Evolutionary conservation across 805 yeast genomes (phyloP), one percentile per base, ranked within the genome.

Genomic region (Metschnikowia peoriensis): DNA sequence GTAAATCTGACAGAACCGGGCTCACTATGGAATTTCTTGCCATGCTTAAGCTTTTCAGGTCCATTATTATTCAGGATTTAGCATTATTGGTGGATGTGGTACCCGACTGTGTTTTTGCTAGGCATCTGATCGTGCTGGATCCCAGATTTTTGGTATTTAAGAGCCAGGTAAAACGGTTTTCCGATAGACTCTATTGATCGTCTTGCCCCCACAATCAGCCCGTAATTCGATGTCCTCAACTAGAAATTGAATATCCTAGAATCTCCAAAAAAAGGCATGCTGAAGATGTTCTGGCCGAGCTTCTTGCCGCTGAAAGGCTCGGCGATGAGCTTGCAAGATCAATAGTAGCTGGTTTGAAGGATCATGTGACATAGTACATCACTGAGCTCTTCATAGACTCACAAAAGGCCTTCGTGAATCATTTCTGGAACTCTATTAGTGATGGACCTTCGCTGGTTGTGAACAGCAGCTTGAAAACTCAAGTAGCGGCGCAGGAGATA

Each of bases 1-100:
- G 9, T 8, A 15, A 39, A 12, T 16, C 28, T 10, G 28, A 14
- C 27, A 35, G 17, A n/a, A 38, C 38, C n/a, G 47, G 34, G 2
- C 22, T 41, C 2, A 38, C 22, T 1, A 10, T 27, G 10, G 3
- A n/a, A 27, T 46, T 46, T 39, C 47, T 50, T 16, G 15, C 39
- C 5, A 47, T 47, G 47, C 50, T 51, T 38, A 38, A 44, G 17
- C 40, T 15, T 16, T 42, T 47, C 42, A 29, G 54, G 38, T 32
- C 39, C 11, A 29, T 43, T 17, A 51, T 51, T 16, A 27, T 51
- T 28, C 54, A 51, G 22, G 54, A 51, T 22, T 51, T 51, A 46
- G 51, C 51, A 11, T 16, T 51, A 22, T 27, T 47, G 46, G 15
- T 43, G 32, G 49, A 47, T 11, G 8, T 12, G 11, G 28, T 41